These are phyloP conservation scores for Dryadomyces sulphureus DNA, from an alignment of 2,329 filamentous ascomycete species.

Conservation along the genomic window DNA sequence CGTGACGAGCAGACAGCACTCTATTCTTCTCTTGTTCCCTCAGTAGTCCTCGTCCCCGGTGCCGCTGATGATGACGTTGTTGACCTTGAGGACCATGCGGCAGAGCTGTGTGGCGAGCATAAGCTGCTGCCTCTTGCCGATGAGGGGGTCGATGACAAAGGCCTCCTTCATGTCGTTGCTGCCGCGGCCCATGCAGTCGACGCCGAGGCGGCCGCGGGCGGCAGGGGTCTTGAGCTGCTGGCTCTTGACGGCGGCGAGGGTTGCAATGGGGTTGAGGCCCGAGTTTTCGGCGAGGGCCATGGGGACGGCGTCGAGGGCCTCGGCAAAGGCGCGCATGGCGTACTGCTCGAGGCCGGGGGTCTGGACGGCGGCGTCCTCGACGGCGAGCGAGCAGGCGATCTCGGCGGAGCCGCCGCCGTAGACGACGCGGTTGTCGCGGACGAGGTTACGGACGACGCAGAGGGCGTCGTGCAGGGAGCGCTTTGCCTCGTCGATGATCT, in stretches of 20 bases:
- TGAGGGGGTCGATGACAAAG: constrained; percentile 95
- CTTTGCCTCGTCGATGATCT: constrained; percentile 99
- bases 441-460: constrained; percentile 92
- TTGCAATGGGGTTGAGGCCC: constrained; percentile 89
- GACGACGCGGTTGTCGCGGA: constrained; percentile 90
- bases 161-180: constrained; percentile 96
- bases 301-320: constrained; percentile 83
- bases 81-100: constrained; percentile 94
- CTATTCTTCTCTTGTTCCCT: constrained; percentile 5
- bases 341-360: constrained; percentile 97
- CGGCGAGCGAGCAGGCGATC: constrained; percentile 90
- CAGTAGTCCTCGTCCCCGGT: constrained; percentile 80
- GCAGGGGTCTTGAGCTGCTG: constrained; percentile 69
- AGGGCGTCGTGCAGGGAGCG: constrained; percentile 93
- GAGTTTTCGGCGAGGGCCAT: constrained; percentile 98
- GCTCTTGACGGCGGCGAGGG: constrained; percentile 86
- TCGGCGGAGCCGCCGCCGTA: constrained; percentile 95
- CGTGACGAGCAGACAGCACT: too few species aligned
- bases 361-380: constrained; percentile 89
- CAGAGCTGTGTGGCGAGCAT: constrained; percentile 93
- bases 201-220: constrained; percentile 54
- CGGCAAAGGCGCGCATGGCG: constrained; percentile 93
- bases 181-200: constrained; percentile 94
- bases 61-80: constrained; percentile 89
- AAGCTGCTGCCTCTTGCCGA: constrained; percentile 95